These are phyloP conservation scores for Penicillium atrosanguineum DNA, from an alignment of 495 filamentous ascomycete genomes.

Conservation along the genomic window DNA sequence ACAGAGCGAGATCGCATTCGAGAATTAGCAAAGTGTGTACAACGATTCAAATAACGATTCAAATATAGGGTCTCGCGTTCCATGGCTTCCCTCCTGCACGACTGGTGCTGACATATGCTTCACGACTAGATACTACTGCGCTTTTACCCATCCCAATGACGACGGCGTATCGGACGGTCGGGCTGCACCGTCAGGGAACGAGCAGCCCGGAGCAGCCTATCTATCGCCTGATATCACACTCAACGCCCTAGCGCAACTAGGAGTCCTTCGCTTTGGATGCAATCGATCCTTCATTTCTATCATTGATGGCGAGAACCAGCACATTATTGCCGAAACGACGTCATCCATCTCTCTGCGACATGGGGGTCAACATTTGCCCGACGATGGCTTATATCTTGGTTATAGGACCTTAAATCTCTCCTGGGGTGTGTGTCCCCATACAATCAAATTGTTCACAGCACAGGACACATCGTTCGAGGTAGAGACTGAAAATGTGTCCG, in stretches of 20 bases:
- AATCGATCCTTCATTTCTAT: slow-evolving; percentile 54
- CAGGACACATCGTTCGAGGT: slow-evolving; percentile 11
- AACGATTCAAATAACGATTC: too few species aligned
- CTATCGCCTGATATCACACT: slow-evolving; percentile 52
- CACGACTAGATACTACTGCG: too few species aligned
- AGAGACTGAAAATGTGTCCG: slow-evolving; percentile 8
- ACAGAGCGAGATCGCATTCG: too few species aligned
- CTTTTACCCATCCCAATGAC: too few species aligned
- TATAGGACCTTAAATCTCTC: slow-evolving; percentile 36
- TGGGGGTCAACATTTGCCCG: slow-evolving; percentile 20
- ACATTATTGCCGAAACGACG: slow-evolving; percentile 61
- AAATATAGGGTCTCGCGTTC: too few species aligned
- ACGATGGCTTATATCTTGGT: slow-evolving; percentile 38
- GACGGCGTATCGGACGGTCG: too few species aligned
- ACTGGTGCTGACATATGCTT: too few species aligned
- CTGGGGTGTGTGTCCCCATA: slow-evolving; percentile 42
- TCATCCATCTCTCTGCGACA: slow-evolving; percentile 39
- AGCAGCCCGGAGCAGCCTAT: too few species aligned
- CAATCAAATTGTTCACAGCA: slow-evolving; percentile 21
- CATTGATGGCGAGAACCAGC: slow-evolving; percentile 50
- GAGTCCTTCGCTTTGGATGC: slow-evolving; percentile 49
- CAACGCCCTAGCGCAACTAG: slow-evolving; percentile 61
- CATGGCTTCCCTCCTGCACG: too few species aligned
- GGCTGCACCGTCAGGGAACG: too few species aligned
- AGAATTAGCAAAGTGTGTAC: too few species aligned